Percentiles rank a stretch among this genome's conserved stretches.
phyloP scores from a whole-genome alignment of 164 flowering plant genomes.

The Tinospora cordifolia region DNA sequence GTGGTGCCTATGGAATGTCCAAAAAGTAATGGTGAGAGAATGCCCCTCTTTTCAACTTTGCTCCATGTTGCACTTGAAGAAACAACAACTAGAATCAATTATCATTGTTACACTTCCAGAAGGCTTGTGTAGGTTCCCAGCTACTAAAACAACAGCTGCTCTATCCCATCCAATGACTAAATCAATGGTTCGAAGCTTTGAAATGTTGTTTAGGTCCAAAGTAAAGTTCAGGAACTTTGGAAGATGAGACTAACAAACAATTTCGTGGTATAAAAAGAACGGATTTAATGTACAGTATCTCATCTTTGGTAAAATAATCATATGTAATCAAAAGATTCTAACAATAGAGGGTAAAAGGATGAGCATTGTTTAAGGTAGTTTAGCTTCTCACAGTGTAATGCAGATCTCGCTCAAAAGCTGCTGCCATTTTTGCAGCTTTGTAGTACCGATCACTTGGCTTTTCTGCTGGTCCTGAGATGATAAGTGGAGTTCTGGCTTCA shows the following conservation, averaged over 20 bases:
- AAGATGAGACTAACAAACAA: no score
- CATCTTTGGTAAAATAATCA: background rate
- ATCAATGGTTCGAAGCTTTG: no score
- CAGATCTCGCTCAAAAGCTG: slow-evolving; percentile 84
- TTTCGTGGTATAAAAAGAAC: no score
- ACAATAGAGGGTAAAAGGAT: background rate
- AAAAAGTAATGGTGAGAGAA: background rate
- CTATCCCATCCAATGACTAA: no score
- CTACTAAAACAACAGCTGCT: no score
- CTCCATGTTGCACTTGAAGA: background rate
- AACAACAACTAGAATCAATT: background rate
- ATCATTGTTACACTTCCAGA: background rate
- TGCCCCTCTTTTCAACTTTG: background rate
- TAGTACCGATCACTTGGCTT: slow-evolving; percentile 91
- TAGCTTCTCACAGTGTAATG: slow-evolving; percentile 76
- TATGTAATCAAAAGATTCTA: background rate
- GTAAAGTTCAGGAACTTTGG: no score
- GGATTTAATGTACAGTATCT: background rate
- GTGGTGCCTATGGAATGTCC: background rate
- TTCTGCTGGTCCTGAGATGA: slow-evolving; percentile 97
- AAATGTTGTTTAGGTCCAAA: no score
- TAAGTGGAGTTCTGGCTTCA: slow-evolving; percentile 98
- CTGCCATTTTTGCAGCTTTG: slow-evolving; percentile 93
- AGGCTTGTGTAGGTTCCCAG: no score
- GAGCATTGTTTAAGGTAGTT: background rate